phyloP scores from a whole-genome alignment of 768 basidiomycete species.

The Leucocoprinus birnbaumii region DNA sequence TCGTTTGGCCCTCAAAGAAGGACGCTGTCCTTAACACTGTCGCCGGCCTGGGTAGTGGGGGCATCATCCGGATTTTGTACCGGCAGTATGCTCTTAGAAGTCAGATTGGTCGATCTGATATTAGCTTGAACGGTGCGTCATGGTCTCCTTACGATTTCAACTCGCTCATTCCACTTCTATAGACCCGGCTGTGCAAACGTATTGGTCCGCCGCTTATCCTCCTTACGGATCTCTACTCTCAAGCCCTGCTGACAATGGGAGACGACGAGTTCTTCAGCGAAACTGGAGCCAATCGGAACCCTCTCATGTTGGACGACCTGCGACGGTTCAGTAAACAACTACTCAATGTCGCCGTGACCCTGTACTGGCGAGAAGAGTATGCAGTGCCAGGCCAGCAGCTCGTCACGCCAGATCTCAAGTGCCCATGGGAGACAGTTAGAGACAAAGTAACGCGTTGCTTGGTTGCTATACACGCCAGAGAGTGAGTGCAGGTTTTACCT shows the following conservation, averaged over 20 bases:
- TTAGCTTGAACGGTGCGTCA: conserved; percentile 22
- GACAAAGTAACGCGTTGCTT: conserved; percentile 77
- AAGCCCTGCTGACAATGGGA: conserved; percentile 85
- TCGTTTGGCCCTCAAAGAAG: conserved; percentile 57
- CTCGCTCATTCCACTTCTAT: conserved; percentile 14
- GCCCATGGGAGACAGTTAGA: conserved; percentile 68
- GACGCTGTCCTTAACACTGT: conserved; percentile 57
- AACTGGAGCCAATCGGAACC: conserved; percentile 51
- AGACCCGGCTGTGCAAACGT: conserved; percentile 39
- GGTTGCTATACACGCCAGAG: conserved; percentile 81
- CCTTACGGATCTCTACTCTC: conserved; percentile 77
- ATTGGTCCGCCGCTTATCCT: conserved; percentile 76
- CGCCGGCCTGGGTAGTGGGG: conserved; percentile 45
- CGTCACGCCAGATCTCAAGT: conserved; percentile 28
- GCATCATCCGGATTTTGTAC: conserved; percentile 75
- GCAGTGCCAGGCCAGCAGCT: conserved; percentile 6
- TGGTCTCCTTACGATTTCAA: not conserved
- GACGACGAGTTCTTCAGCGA: conserved; percentile 92
- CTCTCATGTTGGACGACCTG: conserved; percentile 81
- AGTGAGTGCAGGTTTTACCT: conserved; percentile 49
- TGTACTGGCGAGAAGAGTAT: conserved; percentile 50
- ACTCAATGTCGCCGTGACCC: conserved; percentile 78
- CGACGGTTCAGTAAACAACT: conserved; percentile 71
- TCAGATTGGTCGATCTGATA: conserved; percentile 58
- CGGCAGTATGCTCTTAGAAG: conserved; percentile 60